Evolutionary conservation across 2,329 filamentous ascomycete genomes (phyloP).

Genomic region (Aspergillus pseudonomiae): DNA sequence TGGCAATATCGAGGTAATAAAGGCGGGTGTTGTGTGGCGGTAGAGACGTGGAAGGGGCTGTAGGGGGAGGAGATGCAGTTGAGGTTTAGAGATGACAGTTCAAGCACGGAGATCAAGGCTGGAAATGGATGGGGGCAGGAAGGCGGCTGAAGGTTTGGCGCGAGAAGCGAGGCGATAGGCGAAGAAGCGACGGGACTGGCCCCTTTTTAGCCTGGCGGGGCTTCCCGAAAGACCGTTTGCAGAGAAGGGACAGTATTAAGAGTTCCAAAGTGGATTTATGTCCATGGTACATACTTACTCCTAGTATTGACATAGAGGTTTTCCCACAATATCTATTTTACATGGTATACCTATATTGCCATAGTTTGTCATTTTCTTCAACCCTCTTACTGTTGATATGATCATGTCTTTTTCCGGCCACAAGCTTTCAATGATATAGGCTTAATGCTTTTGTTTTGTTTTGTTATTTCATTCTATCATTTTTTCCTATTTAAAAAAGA

Average conservation of each 20-base stretch:
- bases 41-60: neutral
- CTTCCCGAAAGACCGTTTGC: slow-evolving; percentile 9
- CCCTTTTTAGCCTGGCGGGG: slow-evolving; percentile 12
- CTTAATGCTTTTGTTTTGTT: neutral
- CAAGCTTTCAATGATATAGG: neutral
- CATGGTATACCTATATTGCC: neutral
- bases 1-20: slow-evolving; percentile 8
- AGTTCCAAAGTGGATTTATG: neutral
- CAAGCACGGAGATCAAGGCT: slow-evolving; percentile 12
- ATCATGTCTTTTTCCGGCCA: neutral
- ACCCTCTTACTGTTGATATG: neutral
- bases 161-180: slow-evolving; percentile 38
- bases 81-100: slow-evolving; percentile 18
- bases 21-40: neutral
- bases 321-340: neutral
- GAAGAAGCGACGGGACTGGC: slow-evolving; percentile 22
- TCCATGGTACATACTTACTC: neutral
- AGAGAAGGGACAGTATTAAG: neutral
- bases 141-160: slow-evolving; percentile 37
- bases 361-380: neutral
- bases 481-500: neutral
- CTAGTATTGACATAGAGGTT: neutral
- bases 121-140: slow-evolving; percentile 8
- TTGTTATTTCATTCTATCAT: neutral
- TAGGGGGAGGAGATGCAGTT: slow-evolving; percentile 11